Percentiles rank a stretch among this genome's conserved stretches.
phyloP scores from a whole-genome alignment of 139 green algal species.

The Auxenochlorella pyrenoidosa region DNA sequence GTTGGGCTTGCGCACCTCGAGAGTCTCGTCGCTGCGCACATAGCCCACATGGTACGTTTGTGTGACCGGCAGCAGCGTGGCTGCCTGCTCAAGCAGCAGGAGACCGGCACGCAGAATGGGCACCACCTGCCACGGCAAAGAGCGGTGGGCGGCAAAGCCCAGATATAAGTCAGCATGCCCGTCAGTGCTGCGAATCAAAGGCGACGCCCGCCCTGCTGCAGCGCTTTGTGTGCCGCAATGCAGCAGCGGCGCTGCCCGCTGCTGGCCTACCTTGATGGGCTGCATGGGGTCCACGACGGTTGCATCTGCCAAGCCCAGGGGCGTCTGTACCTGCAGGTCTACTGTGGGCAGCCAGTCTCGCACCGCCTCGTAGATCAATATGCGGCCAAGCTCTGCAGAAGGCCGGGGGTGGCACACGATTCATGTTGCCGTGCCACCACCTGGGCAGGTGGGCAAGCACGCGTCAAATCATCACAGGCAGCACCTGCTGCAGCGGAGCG shows the following conservation, averaged over 20 bases:
- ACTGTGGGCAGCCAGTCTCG: slow-evolving; percentile 90
- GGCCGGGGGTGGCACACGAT: background rate
- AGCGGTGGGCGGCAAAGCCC: background rate
- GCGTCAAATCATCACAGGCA: background rate
- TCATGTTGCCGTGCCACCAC: background rate
- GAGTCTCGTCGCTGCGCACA: slow-evolving; percentile 85
- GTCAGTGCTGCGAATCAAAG: background rate
- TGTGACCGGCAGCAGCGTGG: slow-evolving; percentile 75
- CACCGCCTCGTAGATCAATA: slow-evolving; percentile 92
- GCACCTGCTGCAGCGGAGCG: slow-evolving; percentile 45
- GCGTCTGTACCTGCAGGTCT: slow-evolving; percentile 83
- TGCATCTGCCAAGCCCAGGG: slow-evolving; percentile 84
- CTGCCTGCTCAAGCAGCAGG: slow-evolving; percentile 86
- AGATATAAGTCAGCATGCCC: background rate
- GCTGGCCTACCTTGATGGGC: slow-evolving; percentile 79
- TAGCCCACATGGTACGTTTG: slow-evolving; percentile 94
- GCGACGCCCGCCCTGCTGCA: background rate
- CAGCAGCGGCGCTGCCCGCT: too few relatives aligned
- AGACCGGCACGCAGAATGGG: slow-evolving; percentile 92
- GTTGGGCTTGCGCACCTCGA: slow-evolving; percentile 63
- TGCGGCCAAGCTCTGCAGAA: slow-evolving; percentile 87
- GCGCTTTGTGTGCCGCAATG: background rate
- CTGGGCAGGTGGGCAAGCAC: background rate
- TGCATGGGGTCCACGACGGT: slow-evolving; percentile 81
- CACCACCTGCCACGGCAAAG: slow-evolving; percentile 70